Evolutionary conservation across 176 grass and related monocot species (phyloP).

Genomic region (Bothriochloa decipiens): DNA sequence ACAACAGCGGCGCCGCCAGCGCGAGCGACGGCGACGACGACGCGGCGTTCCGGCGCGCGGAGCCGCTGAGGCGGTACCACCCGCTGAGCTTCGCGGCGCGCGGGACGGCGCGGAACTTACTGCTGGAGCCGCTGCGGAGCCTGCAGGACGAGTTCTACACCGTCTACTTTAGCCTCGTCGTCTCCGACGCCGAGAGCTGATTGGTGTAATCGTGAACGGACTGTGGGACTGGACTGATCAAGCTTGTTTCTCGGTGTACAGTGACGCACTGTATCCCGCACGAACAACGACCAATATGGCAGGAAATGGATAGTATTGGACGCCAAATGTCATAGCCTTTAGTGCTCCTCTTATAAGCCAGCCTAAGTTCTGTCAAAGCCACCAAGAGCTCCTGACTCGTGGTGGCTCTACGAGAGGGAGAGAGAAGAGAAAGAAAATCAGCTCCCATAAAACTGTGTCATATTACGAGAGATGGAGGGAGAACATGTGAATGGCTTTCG

Average conservation of each 20-base stretch:
- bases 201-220: background rate
- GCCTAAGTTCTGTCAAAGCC: too few species aligned
- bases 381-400: too few species aligned
- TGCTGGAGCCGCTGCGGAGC: slow-evolving; percentile 74
- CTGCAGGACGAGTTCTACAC: slow-evolving; percentile 84
- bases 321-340: background rate
- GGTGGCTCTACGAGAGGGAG: too few species aligned
- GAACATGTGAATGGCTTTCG: too few species aligned
- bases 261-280: background rate
- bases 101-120: slow-evolving; percentile 65
- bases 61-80: slow-evolving; percentile 55
- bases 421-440: too few species aligned
- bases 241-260: background rate
- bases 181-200: slow-evolving; percentile 15
- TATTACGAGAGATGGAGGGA: too few species aligned
- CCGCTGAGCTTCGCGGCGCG: slow-evolving; percentile 67
- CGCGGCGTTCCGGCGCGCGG: slow-evolving; percentile 37
- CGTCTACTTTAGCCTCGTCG: slow-evolving; percentile 82
- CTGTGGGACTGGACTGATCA: background rate
- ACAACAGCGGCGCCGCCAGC: background rate
- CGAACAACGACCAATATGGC: background rate
- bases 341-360: too few species aligned
- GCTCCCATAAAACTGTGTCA: too few species aligned
- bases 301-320: background rate
- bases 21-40: slow-evolving; percentile 16